Base-by-base conservation (phyloP, 1,284 basidiomycete species). In the Ceratobasidium sp. region DNA sequence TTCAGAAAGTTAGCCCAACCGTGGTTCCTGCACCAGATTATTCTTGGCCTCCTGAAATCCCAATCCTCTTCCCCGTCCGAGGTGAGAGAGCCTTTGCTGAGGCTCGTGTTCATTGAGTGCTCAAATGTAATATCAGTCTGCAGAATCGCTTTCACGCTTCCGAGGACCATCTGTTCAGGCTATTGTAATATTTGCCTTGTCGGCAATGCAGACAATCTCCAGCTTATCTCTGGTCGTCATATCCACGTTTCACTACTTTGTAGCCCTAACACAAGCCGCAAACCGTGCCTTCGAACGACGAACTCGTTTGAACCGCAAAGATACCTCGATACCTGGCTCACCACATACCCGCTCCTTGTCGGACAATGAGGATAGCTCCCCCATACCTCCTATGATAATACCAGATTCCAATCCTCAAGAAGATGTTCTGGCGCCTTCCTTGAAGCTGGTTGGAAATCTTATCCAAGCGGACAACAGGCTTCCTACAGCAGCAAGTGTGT, bases 1-100 rank as follows among this genome's bases (percentile, higher is more conserved):
- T 79, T 92, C 29, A 87, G 87, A 29, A 86, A 84, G 72, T 77
- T 93, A 43, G 84, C 86, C 4, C 89, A 93, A 75, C 91, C 92
- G 0, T 93, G 91, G 91, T 93, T 93, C 76, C 83, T 93, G 43
- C 84, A 93, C 58, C 86, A 83, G 75, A 75, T 82, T 5, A 82
- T 90, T 8, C 79, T 92, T 35, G 85, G 88, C 74, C 77, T 86
- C 8, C 76, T 93, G 1, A 65, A 52, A 27, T 50, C 62, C 15
- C 29, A 87, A 84, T 29, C 79, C 82, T 20, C 73, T 78, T 60
- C 71, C 72, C 35, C 73, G 70, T 55, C 75, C 78, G 68, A 72
- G 69, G 64, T 69, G 22, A 32, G 34, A 56, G 38, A 76, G 80
- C 74, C 82, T 83, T 71, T 58, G 79, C 75, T 53, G 38, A 13